Evolutionary conservation across 2,329 filamentous ascomycete species (phyloP), one percentile per base, ranked within the genome.

Genomic region (Colletotrichum liaoningense): DNA sequence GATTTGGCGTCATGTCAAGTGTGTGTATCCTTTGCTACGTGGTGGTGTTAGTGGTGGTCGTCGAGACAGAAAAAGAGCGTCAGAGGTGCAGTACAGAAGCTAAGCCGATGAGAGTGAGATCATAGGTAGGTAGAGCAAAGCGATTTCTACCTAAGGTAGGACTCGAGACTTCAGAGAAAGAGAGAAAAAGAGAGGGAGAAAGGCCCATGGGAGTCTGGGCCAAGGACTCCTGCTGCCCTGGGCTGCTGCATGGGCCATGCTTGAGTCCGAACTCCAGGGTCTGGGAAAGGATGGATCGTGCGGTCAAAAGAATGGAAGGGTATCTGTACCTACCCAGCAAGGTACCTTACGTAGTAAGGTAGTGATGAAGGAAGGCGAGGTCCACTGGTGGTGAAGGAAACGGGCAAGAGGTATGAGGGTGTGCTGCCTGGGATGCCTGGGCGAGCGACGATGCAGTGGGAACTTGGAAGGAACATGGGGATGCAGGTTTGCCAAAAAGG

Each of bases 391-490:
- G 49, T 16, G 28, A 57, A 14, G 28, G 33, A 42, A 26, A 49
- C 30, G 22, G 42, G 30, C 38, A 49, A 28, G 8, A 30, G n/a
- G 30, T 12, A 28, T 19, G 69, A 54, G 65, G 69, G 66, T 38
- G 65, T 72, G 58, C 42, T 72, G 69, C 65, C 65, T 72, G 65
- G 69, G 54, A 72, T 69, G 59, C 42, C 69, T 69, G 54, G 58
- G 30, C 63, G 56, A 26, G 63, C 56, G 55, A 38, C 49, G 33
- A 69, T 63, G 54, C 33, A 55, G 16, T 30, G n/a, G 26, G 26
- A 26, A 26, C 24, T 26, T 26, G n/a, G 60, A 46, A 55, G n/a
- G 30, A 55, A 55, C 38, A 46, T 38, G 30, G 59, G 28, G 22
- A 65, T 69, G 67, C 70, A 57, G 14, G 14, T 30, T 60, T 16